Evolutionary conservation across 345 rosid species (phyloP), one percentile per base, ranked within the genome.

Genomic region (Hypericum androsaemum): DNA sequence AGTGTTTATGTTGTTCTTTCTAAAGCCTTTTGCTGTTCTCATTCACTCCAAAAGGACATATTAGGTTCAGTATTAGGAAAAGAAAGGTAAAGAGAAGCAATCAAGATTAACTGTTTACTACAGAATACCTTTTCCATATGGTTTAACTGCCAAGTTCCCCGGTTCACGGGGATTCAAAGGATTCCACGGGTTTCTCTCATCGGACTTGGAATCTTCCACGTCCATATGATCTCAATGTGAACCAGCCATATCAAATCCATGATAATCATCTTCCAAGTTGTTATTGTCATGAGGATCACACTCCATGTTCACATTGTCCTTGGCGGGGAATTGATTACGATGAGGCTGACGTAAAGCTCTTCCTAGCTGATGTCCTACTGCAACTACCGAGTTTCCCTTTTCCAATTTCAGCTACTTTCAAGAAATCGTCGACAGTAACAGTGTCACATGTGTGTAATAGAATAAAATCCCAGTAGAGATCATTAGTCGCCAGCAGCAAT

Each of bases 161-260:
- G 81, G 77, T 67, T 85, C 98, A 74, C 88, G 86, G 47, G 97
- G 97, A 74, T 83, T 83, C 64, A 92, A 56, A 66, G 88, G 90
- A 66, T 85, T 83, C 97, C 98, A 92, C 8, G 90, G 98, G 74
- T 92, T 88, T 54, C 72, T 6, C 9, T 46, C 50, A 47, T 65
- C 64, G 48, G 66, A 72, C 67, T 84, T 89, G 46, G 81, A 67
- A 60, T 79, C 82, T 56, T 75, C 80, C 42, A 56, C 39, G 65
- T 75, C 65, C 67, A 69, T 49, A 48, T 82, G 67, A 50, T 70
- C 87, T 58, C 77, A 67, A 72, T 67, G 55, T 8, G 67, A 67
- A 55, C 75, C 72, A 56, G 75, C 81, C 72, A 77, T 77, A 56
- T 77, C 73, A 61, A 73, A 76, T 52, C 50, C 80, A 66, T 61